Evolutionary conservation across 2,329 filamentous ascomycete species (phyloP).

Genomic region (Pseudodiploospora longispora): DNA sequence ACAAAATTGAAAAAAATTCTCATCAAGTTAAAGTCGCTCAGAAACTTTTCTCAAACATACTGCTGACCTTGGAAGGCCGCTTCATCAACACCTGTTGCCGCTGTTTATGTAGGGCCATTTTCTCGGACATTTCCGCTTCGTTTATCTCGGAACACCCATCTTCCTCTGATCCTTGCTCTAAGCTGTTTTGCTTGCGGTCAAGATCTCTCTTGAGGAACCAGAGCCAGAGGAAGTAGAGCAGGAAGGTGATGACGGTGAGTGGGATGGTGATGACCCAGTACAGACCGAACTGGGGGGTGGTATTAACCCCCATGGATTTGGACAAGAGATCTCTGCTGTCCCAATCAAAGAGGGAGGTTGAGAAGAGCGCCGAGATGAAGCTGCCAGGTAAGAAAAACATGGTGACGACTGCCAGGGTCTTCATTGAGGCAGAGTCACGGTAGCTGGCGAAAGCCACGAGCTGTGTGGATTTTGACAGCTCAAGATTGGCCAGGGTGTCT

Average conservation of each 20-base stretch:
- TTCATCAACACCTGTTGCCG: no score
- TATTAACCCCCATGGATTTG: slow-evolving; percentile 19
- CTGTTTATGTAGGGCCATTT: neutral
- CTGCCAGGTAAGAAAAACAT: slow-evolving; percentile 36
- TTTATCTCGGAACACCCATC: no score
- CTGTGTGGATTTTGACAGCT: slow-evolving; percentile 18
- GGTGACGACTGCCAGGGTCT: slow-evolving; percentile 33
- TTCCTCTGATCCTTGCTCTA: no score
- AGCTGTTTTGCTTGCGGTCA: slow-evolving; percentile 4
- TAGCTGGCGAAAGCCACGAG: slow-evolving; percentile 28
- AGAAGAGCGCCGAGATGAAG: slow-evolving; percentile 35
- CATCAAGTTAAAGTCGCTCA: no score
- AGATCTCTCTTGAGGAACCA: slow-evolving; percentile 19
- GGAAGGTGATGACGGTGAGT: slow-evolving; percentile 27
- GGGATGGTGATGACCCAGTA: slow-evolving; percentile 34
- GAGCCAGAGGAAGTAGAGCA: slow-evolving; percentile 26
- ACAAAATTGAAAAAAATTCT: no score
- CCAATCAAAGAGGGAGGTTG: slow-evolving; percentile 27
- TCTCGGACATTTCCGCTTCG: neutral
- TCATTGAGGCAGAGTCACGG: slow-evolving; percentile 35
- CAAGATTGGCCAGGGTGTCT: slow-evolving; percentile 26
- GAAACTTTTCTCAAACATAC: no score
- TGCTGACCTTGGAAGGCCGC: no score
- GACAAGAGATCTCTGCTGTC: slow-evolving; percentile 12
- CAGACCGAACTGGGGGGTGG: slow-evolving; percentile 28